phyloP scores from a whole-genome alignment of 176 grass and related monocot species.

The Carex pumila region DNA sequence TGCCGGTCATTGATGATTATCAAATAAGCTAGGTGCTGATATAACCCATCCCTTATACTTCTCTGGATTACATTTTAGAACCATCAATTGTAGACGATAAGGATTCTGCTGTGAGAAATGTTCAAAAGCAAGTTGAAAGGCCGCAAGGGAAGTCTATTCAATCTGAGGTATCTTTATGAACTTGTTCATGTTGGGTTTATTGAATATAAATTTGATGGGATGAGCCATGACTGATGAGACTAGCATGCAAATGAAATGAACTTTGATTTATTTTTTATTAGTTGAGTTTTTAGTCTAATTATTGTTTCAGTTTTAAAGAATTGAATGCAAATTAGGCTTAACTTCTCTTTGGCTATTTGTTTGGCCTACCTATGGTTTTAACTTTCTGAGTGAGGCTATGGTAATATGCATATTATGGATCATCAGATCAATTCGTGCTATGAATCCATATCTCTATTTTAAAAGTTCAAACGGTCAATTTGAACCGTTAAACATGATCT shows the following conservation, averaged over 20 bases:
- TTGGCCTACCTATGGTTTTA: neutral
- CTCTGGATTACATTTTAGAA: constrained; percentile 4
- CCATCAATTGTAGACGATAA: constrained; percentile 38
- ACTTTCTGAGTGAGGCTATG: too few relatives aligned
- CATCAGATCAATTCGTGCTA: too few relatives aligned
- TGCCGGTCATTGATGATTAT: neutral
- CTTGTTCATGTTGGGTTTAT: neutral
- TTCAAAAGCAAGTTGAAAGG: constrained; percentile 28
- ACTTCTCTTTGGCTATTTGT: neutral
- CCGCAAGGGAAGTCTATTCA: constrained; percentile 25
- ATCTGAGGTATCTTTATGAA: constrained; percentile 23
- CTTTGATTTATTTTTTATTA: neutral
- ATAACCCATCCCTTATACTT: neutral
- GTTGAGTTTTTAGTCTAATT: neutral
- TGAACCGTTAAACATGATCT: too few relatives aligned
- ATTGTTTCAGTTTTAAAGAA: neutral
- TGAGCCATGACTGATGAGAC: neutral
- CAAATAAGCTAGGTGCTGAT: neutral
- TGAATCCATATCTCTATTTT: too few relatives aligned
- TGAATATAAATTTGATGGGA: neutral
- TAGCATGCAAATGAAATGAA: neutral
- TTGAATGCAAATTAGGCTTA: neutral
- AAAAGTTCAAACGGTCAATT: too few relatives aligned
- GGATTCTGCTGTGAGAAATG: constrained; percentile 27
- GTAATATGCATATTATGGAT: too few relatives aligned